A percentile compares a stretch with the other conserved stretches of the same genome.
phyloP scores from a whole-genome alignment of 2,329 filamentous ascomycete species.

The Fusarium praegraminearum region DNA sequence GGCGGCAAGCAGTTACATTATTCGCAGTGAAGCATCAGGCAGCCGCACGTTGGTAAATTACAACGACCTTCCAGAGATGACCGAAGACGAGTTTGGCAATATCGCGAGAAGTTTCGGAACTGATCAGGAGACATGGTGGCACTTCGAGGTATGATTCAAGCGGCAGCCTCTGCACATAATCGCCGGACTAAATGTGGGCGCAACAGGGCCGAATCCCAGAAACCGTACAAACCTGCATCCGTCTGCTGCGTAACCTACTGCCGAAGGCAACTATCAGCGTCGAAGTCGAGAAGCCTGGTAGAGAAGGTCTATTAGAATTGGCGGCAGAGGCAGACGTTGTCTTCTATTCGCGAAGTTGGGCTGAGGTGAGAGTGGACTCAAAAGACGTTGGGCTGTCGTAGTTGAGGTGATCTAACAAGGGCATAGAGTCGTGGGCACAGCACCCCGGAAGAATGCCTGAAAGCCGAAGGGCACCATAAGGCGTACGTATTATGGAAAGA shows the following conservation, averaged over 20 bases:
- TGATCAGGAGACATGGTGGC: conserved; percentile 68
- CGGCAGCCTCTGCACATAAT: neutral
- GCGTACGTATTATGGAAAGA: conserved; percentile 63
- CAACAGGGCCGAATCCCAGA: conserved; percentile 72
- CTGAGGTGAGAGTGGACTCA: conserved; percentile 63
- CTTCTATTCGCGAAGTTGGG: conserved; percentile 80
- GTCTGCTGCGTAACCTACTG: conserved; percentile 61
- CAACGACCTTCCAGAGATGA: conserved; percentile 77
- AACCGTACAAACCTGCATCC: conserved; percentile 70
- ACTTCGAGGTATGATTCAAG: conserved; percentile 71
- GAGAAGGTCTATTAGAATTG: conserved; percentile 69
- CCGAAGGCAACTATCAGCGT: conserved; percentile 70
- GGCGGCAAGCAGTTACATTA: conserved; percentile 76
- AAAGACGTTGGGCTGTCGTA: conserved; percentile 12
- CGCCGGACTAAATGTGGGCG: conserved; percentile 29
- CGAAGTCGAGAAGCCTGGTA: conserved; percentile 77
- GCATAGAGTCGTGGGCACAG: conserved; percentile 55
- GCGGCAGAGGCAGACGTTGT: conserved; percentile 74
- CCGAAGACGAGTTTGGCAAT: conserved; percentile 66
- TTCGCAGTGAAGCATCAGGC: conserved; percentile 69
- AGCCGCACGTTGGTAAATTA: conserved; percentile 79
- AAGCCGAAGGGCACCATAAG: conserved; percentile 55
- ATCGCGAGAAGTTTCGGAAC: conserved; percentile 56
- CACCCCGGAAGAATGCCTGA: conserved; percentile 65
- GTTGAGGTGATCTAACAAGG: conserved; percentile 32